Conservation (phyloP, 2,329 filamentous ascomycete genomes). For the Neobulgaria alba region DNA sequence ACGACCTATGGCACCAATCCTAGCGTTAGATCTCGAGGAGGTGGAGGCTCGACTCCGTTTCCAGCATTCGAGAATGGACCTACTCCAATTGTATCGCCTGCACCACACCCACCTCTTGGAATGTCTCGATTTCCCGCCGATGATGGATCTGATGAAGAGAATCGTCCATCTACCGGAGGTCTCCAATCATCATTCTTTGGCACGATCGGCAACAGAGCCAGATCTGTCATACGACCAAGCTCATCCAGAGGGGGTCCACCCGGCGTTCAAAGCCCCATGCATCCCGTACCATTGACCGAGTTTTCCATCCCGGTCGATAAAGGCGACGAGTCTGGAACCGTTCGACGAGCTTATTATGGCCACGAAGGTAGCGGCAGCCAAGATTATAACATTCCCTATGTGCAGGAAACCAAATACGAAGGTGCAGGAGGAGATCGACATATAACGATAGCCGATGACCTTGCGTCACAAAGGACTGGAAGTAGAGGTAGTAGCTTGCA, state of each 20-base stretch:
- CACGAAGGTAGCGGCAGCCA: slow-evolving; percentile 15
- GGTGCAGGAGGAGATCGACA: slow-evolving; percentile 39
- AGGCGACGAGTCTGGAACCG: slow-evolving; percentile 32
- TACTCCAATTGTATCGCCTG: slow-evolving; percentile 24
- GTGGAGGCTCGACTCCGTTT: slow-evolving; percentile 24
- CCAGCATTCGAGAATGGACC: slow-evolving; percentile 21
- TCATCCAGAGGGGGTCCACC: slow-evolving; percentile 13
- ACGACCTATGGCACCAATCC: slow-evolving; percentile 38
- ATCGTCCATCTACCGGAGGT: slow-evolving; percentile 38
- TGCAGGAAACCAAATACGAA: slow-evolving; percentile 39
- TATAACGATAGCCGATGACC: slow-evolving; percentile 38
- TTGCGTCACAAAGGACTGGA: slow-evolving; percentile 8
- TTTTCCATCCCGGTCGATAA: slow-evolving; percentile 45
- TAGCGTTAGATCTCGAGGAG: slow-evolving; percentile 22
- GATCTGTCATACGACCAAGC: slow-evolving; percentile 23
- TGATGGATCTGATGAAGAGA: slow-evolving; percentile 48
- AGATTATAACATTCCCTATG: slow-evolving; percentile 39
- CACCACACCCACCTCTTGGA: slow-evolving; percentile 65
- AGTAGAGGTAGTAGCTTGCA: slow-evolving; percentile 18
- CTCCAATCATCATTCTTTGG: slow-evolving; percentile 49
- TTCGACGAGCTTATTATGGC: slow-evolving; percentile 31
- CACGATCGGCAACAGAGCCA: slow-evolving; percentile 41
- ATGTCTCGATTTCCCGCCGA: slow-evolving; percentile 77
- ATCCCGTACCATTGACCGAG: slow-evolving; percentile 54
- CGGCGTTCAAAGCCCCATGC: slow-evolving; percentile 45